Evolutionary conservation across 2,329 filamentous ascomycete species (phyloP), one percentile per base, ranked within the genome.

Genomic region (Chrysoporthe puriensis): DNA sequence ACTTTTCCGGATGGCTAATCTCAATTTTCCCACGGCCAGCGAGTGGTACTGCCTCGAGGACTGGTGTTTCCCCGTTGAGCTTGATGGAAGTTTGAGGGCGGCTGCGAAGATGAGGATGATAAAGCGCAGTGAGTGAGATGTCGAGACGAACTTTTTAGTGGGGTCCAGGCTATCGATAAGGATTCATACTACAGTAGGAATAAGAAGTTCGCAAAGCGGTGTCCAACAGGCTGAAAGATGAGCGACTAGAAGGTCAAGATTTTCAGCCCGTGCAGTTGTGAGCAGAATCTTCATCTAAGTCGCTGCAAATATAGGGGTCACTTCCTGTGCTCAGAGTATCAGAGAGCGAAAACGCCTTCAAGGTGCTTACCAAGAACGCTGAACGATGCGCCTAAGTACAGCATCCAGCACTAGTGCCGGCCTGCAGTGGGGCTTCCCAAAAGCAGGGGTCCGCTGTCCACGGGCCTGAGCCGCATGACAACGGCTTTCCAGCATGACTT

Each of bases 91-190:
- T 21, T 14, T 13, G 56, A 42, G 56, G 16, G 56, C 3, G 34
- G 40, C 34, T 58, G 34, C 32, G 21, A 34, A 54, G 2, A 6
- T 58, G 34, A 58, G 34, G 40, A 13, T 36, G 54, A 57, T 40
- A 42, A 16, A 18, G 34, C 14, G 56, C 56, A 58, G 56, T 60
- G 68, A 58, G 56, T 60, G 68, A 67, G 58, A 40, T 52, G 43
- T 34, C 40, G 7, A 16, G n/a, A 63, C 52, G 50, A 63, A 69
- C 64, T 68, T 68, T 69, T 69, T 66, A 44, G 50, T 66, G 69
- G 69, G 52, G 63, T 48, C 60, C 26, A 16, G 36, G 42, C 48
- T 48, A 48, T 61, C 59, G 59, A 61, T 61, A 61, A 61, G 59
- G 14, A 8, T n/a, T 18, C 9, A 34, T n/a, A 13, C 21, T 8